Percentiles rank a stretch among this genome's conserved stretches.
Conservation (phyloP, 108 stramenopile genomes). For the Pseudonitzschia delicatissima region DNA sequence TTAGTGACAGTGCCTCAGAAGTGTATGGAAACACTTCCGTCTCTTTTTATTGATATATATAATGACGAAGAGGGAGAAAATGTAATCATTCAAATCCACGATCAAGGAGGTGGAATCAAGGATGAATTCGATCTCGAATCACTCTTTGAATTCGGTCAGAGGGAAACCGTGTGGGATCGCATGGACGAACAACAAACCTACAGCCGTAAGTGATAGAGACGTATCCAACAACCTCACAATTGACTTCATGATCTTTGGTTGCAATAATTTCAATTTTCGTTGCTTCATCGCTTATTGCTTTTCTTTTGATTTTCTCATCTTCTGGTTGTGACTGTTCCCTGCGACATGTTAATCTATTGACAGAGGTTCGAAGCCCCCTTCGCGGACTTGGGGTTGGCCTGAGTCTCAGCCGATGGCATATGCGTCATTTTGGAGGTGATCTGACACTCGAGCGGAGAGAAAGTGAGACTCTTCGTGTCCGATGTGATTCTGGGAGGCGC, state of each 20-base stretch:
- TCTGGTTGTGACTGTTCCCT: too few relatives aligned
- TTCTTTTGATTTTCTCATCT: not conserved
- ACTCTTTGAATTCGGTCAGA: constrained; percentile 23
- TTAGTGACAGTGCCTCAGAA: not conserved
- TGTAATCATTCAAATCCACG: constrained; percentile 44
- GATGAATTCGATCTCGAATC: constrained; percentile 9
- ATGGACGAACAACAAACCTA: constrained; percentile 75
- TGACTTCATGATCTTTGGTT: not conserved
- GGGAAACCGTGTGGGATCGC: constrained; percentile 57
- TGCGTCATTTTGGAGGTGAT: constrained; percentile 73
- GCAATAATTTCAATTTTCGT: not conserved
- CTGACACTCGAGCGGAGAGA: constrained; percentile 38
- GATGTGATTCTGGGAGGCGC: not conserved
- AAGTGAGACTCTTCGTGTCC: not conserved
- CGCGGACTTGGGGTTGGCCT: constrained; percentile 71
- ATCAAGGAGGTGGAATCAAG: constrained; percentile 50
- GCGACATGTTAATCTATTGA: not conserved
- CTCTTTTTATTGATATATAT: constrained; percentile 17
- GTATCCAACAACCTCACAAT: not conserved
- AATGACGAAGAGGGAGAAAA: constrained; percentile 5
- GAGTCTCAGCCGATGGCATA: constrained; percentile 56
- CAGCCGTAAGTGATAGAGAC: constrained; percentile 18
- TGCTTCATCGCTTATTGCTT: not conserved
- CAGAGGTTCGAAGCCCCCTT: constrained; percentile 57
- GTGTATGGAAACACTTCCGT: not conserved